phyloP scores from a whole-genome alignment of 2,329 filamentous ascomycete species.

The Beauveria medogensis region DNA sequence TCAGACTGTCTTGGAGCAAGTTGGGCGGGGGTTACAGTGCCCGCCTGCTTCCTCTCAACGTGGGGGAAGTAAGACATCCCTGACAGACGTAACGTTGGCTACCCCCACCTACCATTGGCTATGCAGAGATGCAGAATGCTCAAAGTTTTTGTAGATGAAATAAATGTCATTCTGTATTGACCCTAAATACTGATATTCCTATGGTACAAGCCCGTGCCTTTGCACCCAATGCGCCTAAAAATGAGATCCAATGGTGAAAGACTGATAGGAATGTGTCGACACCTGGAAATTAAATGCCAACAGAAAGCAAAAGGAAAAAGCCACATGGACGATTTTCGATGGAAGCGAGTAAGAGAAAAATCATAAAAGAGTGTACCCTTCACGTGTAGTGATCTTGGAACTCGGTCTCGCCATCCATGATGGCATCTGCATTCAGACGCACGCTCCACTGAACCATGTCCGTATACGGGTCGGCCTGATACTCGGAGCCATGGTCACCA shows the following conservation, averaged over 20 bases:
- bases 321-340: not conserved
- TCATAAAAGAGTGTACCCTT: not conserved
- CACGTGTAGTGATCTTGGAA: not conserved
- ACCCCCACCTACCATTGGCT: not conserved
- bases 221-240: slow-evolving; percentile 2
- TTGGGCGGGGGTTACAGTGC: not conserved
- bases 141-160: not conserved
- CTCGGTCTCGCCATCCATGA: slow-evolving; percentile 10
- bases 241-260: not conserved
- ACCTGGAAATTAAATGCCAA: not conserved
- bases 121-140: no score
- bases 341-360: not conserved
- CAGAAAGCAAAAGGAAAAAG: not conserved
- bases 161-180: not conserved
- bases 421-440: slow-evolving; percentile 5
- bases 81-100: slow-evolving; percentile 5
- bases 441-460: slow-evolving; percentile 14
- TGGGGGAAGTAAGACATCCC: slow-evolving; percentile 3
- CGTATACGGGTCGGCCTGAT: slow-evolving; percentile 16
- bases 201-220: not conserved
- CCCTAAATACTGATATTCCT: not conserved
- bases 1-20: not conserved
- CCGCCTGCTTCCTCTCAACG: not conserved
- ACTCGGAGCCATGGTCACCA: slow-evolving; percentile 22
- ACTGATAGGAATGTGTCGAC: not conserved